A percentile compares a stretch with the other conserved stretches of the same genome.
Evolutionary conservation across 768 basidiomycete genomes (phyloP).

Genomic region (Rhodotorula kratochvilovae): DNA sequence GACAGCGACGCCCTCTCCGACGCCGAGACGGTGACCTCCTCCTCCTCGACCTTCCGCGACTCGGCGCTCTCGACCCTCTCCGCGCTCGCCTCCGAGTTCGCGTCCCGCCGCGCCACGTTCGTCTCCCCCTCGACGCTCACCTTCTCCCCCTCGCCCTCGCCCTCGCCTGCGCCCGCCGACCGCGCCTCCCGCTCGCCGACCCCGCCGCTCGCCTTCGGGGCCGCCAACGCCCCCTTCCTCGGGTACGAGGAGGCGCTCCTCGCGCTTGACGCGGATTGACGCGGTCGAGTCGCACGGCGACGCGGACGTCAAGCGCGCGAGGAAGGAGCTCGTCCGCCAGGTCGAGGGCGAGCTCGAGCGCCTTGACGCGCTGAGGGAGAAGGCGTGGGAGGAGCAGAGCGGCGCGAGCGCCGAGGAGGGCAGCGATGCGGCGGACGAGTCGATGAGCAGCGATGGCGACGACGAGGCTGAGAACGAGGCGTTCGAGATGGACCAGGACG

Average conservation of each 20-base stretch:
- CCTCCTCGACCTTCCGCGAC: background rate
- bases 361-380: constrained; percentile 21
- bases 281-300: constrained; percentile 20
- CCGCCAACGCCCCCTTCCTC: constrained; percentile 43
- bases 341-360: constrained; percentile 23
- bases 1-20: background rate
- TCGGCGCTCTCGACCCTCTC: constrained; percentile 50
- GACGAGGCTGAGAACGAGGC: background rate
- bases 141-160: constrained; percentile 40
- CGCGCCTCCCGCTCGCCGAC: constrained; percentile 32
- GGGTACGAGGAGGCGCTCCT: constrained; percentile 33
- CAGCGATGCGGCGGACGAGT: background rate
- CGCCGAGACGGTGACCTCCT: background rate
- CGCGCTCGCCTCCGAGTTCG: constrained; percentile 52
- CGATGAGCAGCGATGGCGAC: background rate
- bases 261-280: constrained; percentile 26
- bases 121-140: constrained; percentile 28
- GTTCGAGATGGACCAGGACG: background rate
- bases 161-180: background rate
- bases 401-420: background rate
- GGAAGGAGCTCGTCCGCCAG: constrained; percentile 29
- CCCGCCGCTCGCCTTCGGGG: constrained; percentile 57
- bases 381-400: constrained; percentile 25
- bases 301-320: constrained; percentile 4
- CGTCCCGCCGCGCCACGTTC: constrained; percentile 52